Evolutionary conservation across 1,284 basidiomycete genomes (phyloP).

Genomic region (Vanrija sp.): DNA sequence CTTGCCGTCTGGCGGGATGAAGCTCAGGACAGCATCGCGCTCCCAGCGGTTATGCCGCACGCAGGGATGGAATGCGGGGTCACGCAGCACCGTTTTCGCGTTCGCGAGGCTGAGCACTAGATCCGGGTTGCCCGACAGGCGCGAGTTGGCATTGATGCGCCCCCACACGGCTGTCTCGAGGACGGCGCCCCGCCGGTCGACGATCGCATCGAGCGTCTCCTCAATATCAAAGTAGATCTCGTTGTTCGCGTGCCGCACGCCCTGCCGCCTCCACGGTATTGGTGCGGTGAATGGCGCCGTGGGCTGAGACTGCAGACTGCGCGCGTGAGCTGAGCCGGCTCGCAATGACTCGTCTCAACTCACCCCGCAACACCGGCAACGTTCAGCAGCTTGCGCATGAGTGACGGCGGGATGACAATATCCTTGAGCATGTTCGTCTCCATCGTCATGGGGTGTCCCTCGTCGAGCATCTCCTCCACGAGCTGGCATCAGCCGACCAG

Average conservation of each 20-base stretch:
- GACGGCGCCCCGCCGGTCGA: conserved; percentile 76
- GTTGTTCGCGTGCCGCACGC: conserved; percentile 79
- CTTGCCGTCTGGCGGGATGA: conserved; percentile 89
- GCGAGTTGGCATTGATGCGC: conserved; percentile 72
- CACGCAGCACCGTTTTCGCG: conserved; percentile 61
- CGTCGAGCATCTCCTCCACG: conserved; percentile 91
- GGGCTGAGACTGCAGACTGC: conserved; percentile 45
- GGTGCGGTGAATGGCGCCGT: conserved; percentile 81
- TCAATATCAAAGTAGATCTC: conserved; percentile 91
- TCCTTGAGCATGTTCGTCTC: conserved; percentile 86
- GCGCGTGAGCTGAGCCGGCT: background rate
- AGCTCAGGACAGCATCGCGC: conserved; percentile 74
- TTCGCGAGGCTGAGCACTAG: conserved; percentile 76
- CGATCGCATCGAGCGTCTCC: conserved; percentile 76
- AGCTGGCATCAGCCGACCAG: conserved; percentile 55
- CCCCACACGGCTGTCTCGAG: conserved; percentile 73
- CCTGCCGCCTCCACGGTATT: conserved; percentile 88
- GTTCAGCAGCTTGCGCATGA: conserved; percentile 71
- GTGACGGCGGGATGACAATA: conserved; percentile 81
- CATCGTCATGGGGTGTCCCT: conserved; percentile 91
- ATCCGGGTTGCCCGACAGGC: conserved; percentile 81
- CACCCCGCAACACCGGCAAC: conserved; percentile 59
- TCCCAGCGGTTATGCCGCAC: conserved; percentile 81
- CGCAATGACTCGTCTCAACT: conserved; percentile 5
- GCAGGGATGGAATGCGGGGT: conserved; percentile 86